Base-by-base conservation (phyloP, 345 rosid species). In the Populus nigra region DNA sequence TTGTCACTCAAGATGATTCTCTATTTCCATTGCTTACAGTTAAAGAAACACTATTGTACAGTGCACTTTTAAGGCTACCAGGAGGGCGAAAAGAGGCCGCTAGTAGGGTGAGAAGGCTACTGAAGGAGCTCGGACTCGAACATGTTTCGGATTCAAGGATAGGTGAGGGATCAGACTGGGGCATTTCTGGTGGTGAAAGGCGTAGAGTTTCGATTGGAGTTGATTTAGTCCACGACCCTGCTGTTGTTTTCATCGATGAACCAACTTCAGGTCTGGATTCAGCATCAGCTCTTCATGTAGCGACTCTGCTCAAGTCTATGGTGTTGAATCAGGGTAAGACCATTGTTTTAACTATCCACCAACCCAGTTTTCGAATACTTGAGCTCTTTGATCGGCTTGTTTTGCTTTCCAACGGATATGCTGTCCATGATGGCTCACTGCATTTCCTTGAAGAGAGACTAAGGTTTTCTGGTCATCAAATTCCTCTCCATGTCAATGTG, bases 191-290 rank as follows among this genome's bases (percentile, higher is more conserved):
- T 1, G 98, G 98, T 0, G 97, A 94, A 79, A 90, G 92, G 81
- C 88, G 97, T 57, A 79, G 98, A 68, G 98, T 90, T 78, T 94
- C 98, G 0, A 89, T 94, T 72, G 98, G 97, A 68, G 95, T 93
- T 78, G 98, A 94, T 72, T 83, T 94, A 68, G 97, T 94, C 78
- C 97, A 94, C 79, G 94, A 93, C 69, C 97, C 98, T 45, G 86
- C 86, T n/a, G 92, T 93, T 83, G 78, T 94, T 74, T 66, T 94
- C 82, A 88, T 94, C 11, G 97, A 94, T 80, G 98, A 94, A 79
- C 98, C 98, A n/a, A 94, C 97, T 78, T 94, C 97, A 25, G 95
- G 98, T 22, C 79, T 94, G 85, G 98, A 94, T 81, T 94, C 98
- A 0, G 97, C 93, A 0, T 90, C 97, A 1, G 98, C 98, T 71